Base-by-base conservation (phyloP, 768 basidiomycete genomes). In the Epithele typhae region DNA sequence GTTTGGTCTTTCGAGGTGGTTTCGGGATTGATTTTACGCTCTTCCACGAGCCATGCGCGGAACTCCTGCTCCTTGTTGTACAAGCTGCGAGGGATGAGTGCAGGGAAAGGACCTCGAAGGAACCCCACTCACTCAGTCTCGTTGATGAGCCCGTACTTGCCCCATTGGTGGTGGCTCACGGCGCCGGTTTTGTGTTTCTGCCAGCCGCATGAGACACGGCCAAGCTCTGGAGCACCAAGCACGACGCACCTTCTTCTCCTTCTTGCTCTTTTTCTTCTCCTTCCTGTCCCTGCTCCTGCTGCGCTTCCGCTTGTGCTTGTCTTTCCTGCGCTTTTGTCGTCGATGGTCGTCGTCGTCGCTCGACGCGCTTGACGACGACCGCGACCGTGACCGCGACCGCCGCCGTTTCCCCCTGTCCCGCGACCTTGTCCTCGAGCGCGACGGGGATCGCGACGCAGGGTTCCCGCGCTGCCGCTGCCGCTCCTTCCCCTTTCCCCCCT, bases 21-120 rank as follows among this genome's bases (percentile, higher is more conserved):
- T 67, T 95, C 93, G 0, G 92, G 92, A 60, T 95, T 95, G 55
- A 92, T 73, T 61, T 85, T 89, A 37, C 88, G 81, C 61, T 96
- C 93, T 63, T 96, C 93, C 11, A 96, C 81, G 4, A 95, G 80
- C 93, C 93, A 96, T 2, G 87, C 79, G 43, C 88, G 77, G 64
- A 95, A 96, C 66, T 96, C 93, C 49, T 82, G 77, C 24, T 79
- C 80, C 59, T 92, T 94, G 45, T 75, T 82, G 60, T 85, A 89
- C 45, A 92, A 78, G 58, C 92, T 93, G 32, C n/a, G n/a, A n/a
- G n/a, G n/a, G n/a, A n/a, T n/a, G n/a, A n/a, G n/a, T n/a, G n/a
- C n/a, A n/a, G n/a, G n/a, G n/a, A n/a, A n/a, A n/a, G n/a, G n/a
- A n/a, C n/a, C n/a, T n/a, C n/a, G n/a, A n/a, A n/a, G n/a, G n/a